Conservation (phyloP, 1,139 yeast species). For the Blastobotrys malaysiensis region DNA sequence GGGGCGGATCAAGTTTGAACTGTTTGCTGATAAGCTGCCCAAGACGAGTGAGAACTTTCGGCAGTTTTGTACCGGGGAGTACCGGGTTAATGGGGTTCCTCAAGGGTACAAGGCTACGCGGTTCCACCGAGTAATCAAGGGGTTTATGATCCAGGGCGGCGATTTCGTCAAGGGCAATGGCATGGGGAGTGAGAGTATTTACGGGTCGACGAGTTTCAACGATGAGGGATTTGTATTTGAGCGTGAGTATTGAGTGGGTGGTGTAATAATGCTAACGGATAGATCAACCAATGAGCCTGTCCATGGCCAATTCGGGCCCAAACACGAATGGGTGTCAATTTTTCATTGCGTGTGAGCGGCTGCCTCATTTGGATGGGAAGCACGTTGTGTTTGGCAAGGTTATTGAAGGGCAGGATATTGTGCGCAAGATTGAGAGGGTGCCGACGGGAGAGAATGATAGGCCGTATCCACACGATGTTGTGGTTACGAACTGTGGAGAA, state of each 20-base stretch:
- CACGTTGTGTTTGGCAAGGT: conserved; percentile 40
- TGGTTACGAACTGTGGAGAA: conserved; percentile 36
- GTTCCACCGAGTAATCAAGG: conserved; percentile 77
- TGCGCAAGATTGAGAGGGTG: conserved; percentile 61
- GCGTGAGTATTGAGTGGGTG: conserved; percentile 43
- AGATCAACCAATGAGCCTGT: conserved; percentile 17
- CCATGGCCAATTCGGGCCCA: conserved; percentile 45
- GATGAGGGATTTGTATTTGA: conserved; percentile 71
- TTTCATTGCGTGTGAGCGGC: conserved; percentile 32
- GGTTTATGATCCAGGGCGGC: conserved; percentile 59
- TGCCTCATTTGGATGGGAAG: conserved; percentile 34
- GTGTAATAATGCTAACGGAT: conserved; percentile 26
- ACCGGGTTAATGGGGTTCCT: conserved; percentile 39
- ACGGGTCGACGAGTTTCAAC: conserved; percentile 63
- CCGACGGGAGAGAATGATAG: conserved; percentile 60
- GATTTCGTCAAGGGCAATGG: conserved; percentile 44
- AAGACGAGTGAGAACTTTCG: conserved; percentile 50
- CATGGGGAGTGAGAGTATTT: conserved; percentile 40
- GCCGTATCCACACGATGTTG: conserved; percentile 40
- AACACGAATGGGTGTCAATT: conserved; percentile 41
- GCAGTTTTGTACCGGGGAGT: conserved; percentile 53
- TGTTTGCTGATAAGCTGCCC: conserved; percentile 41
- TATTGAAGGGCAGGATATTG: conserved; percentile 54
- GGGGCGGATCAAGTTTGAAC: conserved; percentile 44
- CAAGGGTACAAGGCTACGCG: conserved; percentile 65